A percentile compares a stretch with the other conserved stretches of the same genome.
Conservation (phyloP, 2,329 filamentous ascomycete genomes). For the Calycina marina region DNA sequence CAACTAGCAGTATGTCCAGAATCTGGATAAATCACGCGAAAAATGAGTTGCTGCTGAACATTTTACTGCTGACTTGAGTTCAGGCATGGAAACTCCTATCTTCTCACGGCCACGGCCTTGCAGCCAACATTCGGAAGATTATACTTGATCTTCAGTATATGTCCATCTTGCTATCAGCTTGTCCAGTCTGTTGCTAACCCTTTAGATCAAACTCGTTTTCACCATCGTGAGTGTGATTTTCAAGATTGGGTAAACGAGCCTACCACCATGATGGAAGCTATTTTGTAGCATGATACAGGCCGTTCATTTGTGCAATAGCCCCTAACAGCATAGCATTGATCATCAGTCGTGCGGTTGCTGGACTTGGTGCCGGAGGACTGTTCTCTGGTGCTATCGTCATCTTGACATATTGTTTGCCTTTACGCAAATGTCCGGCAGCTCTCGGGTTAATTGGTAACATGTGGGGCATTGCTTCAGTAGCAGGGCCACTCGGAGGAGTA, state of each 20-base stretch:
- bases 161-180: neutral
- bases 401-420: constrained; percentile 15
- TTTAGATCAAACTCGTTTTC: constrained; percentile 20
- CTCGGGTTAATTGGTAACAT: constrained; percentile 9
- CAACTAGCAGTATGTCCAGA: no score
- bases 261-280: no score
- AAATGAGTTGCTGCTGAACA: no score
- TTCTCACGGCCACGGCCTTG: constrained; percentile 25
- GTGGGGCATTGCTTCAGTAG: constrained; percentile 12
- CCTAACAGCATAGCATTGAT: constrained; percentile 22
- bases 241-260: constrained; percentile 21
- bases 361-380: constrained; percentile 20
- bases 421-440: constrained; percentile 7
- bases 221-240: constrained; percentile 21
- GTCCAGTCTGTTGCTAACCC: neutral
- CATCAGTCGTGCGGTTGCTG: constrained; percentile 22
- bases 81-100: constrained; percentile 20
- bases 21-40: no score
- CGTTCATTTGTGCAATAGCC: constrained; percentile 22
- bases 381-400: constrained; percentile 22
- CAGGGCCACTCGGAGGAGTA: constrained; percentile 21
- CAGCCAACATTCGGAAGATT: constrained; percentile 22
- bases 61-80: neutral
- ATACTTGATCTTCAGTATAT: constrained; percentile 23
- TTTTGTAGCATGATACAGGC: no score